phyloP scores from a whole-genome alignment of 768 basidiomycete species.

The Lentinula detonsa region DNA sequence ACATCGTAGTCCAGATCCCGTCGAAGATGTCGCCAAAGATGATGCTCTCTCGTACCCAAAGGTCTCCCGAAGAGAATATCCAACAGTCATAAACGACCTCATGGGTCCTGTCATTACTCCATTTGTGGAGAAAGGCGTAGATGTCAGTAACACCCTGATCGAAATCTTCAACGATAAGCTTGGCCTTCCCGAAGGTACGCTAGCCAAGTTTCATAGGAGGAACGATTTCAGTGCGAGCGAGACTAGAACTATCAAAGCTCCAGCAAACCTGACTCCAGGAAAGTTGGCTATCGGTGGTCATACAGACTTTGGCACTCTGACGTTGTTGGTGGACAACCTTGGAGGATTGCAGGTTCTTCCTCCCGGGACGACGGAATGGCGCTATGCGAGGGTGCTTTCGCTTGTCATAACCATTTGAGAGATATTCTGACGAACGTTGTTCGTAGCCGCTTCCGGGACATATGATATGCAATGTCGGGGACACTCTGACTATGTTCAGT shows the following conservation, averaged over 20 bases:
- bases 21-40: conserved; percentile 44
- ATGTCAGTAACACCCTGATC: conserved; percentile 35
- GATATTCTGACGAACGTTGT: conserved; percentile 16
- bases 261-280: conserved; percentile 23
- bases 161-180: conserved; percentile 35
- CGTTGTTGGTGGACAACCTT: conserved; percentile 63
- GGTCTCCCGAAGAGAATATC: conserved; percentile 37
- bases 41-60: conserved; percentile 40
- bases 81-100: conserved; percentile 28
- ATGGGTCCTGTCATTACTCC: conserved; percentile 27
- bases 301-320: conserved; percentile 67
- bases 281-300: conserved; percentile 38
- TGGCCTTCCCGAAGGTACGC: conserved; percentile 32
- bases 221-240: conserved; percentile 35
- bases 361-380: conserved; percentile 57
- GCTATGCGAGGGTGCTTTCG: conserved; percentile 54
- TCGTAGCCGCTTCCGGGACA: conserved; percentile 49
- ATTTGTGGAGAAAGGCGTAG: conserved; percentile 15
- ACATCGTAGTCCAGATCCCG: conserved; percentile 31
- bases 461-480: conserved; percentile 58
- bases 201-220: conserved; percentile 26
- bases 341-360: conserved; percentile 67
- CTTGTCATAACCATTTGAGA: neutral
- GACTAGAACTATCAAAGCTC: conserved; percentile 32
- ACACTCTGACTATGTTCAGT: conserved; percentile 55